Evolutionary conservation across 768 basidiomycete species (phyloP), one percentile per base, ranked within the genome.

Genomic region (Chalciporus piperatus): DNA sequence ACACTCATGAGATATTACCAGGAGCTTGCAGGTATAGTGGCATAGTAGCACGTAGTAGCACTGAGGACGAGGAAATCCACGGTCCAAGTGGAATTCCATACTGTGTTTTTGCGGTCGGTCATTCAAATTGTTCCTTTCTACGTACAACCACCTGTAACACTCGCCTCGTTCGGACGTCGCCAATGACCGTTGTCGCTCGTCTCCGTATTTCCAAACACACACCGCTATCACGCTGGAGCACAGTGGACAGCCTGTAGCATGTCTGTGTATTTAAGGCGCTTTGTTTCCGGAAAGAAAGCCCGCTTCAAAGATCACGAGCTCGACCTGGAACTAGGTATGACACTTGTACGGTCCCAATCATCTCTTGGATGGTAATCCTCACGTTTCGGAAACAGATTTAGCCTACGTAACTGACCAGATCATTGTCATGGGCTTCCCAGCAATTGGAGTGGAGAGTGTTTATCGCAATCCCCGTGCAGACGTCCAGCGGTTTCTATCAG

Each of bases 391-490:
- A 19, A 27, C 71, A 72, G 84, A 85, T 57, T 71, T 88, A 5
- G 80, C 80, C 22, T 83, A 85, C 71, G 78, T 92, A 6, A 92
- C 89, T 0, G 84, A 89, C 59, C 77, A 77, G 45, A 70, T 92
- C 56, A 84, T 90, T 43, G 82, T 87, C 52, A 87, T 86, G 85
- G 92, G 92, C 19, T 93, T 87, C 65, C 92, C 92, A 1, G 90
- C 92, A 0, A 70, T 75, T 1, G 92, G 92, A 0, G 60, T 93
- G 1, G 90, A 91, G 59, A 78, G 85, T 2, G 64, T 89, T 37
- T 96, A 96, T 59, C 78, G 92, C 39, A 96, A 96, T 62, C 77
- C 75, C 30, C 74, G 87, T 33, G 80, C 84, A 23, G 89, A 94
- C 61, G 87, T 85, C 2, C 82, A 83, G 56, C 77, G 75, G 37